A percentile compares a stretch with the other conserved stretches of the same genome.
Evolutionary conservation across 768 basidiomycete genomes (phyloP).

Genomic region (Hydnum rufescens): DNA sequence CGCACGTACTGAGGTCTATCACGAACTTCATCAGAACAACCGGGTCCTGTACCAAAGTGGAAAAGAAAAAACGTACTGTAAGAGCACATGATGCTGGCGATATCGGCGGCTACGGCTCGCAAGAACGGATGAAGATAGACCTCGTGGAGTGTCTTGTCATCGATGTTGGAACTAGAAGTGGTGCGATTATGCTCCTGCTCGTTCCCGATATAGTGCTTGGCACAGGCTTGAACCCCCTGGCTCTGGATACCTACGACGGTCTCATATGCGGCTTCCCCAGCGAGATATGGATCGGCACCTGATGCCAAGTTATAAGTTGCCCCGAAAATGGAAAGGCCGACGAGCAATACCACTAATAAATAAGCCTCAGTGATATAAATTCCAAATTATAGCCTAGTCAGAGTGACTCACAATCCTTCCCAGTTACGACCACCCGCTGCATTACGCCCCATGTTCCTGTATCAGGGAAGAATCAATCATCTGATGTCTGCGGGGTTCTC

Average conservation of each 20-base stretch:
- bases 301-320: slow-evolving; percentile 4
- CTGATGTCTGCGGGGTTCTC: background rate
- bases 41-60: background rate
- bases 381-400: background rate
- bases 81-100: slow-evolving; percentile 55
- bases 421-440: slow-evolving; percentile 62
- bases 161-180: slow-evolving; percentile 37
- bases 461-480: background rate
- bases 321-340: slow-evolving; percentile 25
- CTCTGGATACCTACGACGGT: slow-evolving; percentile 69
- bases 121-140: slow-evolving; percentile 14
- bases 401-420: slow-evolving; percentile 35
- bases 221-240: slow-evolving; percentile 67
- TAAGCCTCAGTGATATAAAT: no score
- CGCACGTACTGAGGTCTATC: background rate
- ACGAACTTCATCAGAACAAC: background rate
- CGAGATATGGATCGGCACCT: slow-evolving; percentile 70
- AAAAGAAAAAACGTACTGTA: slow-evolving; percentile 30
- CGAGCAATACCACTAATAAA: no score
- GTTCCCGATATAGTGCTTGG: slow-evolving; percentile 55
- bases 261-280: slow-evolving; percentile 57
- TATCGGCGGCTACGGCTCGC: slow-evolving; percentile 46
- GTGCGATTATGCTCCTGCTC: slow-evolving; percentile 23
- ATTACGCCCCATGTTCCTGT: slow-evolving; percentile 76
- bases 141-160: slow-evolving; percentile 42